Evolutionary conservation across 2,329 filamentous ascomycete genomes (phyloP).

Genomic region (Cephalotrichum gorgonifer): DNA sequence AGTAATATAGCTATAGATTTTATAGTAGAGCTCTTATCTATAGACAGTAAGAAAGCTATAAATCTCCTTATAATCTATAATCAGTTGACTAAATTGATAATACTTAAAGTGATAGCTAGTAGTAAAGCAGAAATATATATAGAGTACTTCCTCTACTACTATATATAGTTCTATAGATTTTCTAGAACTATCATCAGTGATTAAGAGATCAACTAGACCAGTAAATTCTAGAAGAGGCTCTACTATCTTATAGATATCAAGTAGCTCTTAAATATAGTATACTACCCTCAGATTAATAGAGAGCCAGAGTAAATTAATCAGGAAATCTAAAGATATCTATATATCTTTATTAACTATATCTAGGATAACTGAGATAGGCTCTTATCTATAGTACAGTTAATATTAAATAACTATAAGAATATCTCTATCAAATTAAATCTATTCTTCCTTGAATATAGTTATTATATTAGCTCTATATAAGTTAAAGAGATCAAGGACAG

Average conservation of each 20-base stretch:
- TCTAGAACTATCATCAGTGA: neutral
- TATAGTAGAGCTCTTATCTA: neutral
- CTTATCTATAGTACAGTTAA: neutral
- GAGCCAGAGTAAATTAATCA: neutral
- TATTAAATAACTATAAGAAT: neutral
- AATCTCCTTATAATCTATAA: neutral
- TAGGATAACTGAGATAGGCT: neutral
- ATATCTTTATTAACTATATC: neutral
- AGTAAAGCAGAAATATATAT: neutral
- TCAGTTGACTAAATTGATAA: neutral
- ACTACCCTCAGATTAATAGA: slow-evolving; percentile 2
- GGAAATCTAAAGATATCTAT: neutral
- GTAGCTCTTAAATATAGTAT: neutral
- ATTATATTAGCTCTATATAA: neutral
- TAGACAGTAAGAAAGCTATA: neutral
- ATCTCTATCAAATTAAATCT: neutral
- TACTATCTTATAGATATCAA: neutral
- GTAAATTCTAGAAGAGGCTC: neutral
- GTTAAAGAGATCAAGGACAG: neutral
- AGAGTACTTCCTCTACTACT: neutral
- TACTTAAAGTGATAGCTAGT: neutral
- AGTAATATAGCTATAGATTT: slow-evolving; percentile 1
- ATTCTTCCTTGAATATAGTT: neutral
- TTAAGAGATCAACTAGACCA: neutral
- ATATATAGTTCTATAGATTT: slow-evolving; percentile 1